A percentile compares a stretch with the other conserved stretches of the same genome.
Conservation (phyloP, 2,329 filamentous ascomycete species). For the Fusarium pseudonygamai region DNA sequence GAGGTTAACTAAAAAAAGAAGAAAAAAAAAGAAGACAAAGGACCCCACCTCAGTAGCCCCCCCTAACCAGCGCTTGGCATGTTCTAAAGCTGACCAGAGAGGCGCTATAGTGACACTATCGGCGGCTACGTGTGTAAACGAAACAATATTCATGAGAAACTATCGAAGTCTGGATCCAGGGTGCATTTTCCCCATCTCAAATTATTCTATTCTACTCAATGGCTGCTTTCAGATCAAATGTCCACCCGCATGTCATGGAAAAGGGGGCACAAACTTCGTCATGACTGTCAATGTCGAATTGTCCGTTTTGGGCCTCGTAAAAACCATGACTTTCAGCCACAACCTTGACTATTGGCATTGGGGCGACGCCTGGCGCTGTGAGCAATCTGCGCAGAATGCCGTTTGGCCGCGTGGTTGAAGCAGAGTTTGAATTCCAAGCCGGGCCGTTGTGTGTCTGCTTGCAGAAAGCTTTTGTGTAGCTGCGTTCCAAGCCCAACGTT, state of each 20-base stretch:
- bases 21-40: neutral
- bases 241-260: neutral
- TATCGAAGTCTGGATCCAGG: constrained; percentile 33
- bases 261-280: neutral
- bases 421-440: constrained; percentile 18
- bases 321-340: constrained; percentile 17
- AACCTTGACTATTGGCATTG: constrained; percentile 17
- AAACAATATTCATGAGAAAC: constrained; percentile 33
- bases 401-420: neutral
- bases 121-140: constrained; percentile 31
- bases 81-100: constrained; percentile 6
- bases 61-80: constrained; percentile 6
- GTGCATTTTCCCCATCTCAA: neutral
- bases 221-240: neutral
- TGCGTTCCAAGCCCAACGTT: constrained; percentile 27
- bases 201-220: neutral
- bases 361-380: constrained; percentile 16
- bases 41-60: neutral
- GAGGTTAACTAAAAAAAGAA: neutral
- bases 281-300: neutral
- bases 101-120: constrained; percentile 24
- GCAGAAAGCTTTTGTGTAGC: constrained; percentile 7
- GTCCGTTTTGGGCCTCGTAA: constrained; percentile 11
- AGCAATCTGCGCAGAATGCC: constrained; percentile 12
- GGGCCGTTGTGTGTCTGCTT: neutral